Evolutionary conservation across 805 yeast species (phyloP).

Genomic region (Starmerella khaoyaiensis): DNA sequence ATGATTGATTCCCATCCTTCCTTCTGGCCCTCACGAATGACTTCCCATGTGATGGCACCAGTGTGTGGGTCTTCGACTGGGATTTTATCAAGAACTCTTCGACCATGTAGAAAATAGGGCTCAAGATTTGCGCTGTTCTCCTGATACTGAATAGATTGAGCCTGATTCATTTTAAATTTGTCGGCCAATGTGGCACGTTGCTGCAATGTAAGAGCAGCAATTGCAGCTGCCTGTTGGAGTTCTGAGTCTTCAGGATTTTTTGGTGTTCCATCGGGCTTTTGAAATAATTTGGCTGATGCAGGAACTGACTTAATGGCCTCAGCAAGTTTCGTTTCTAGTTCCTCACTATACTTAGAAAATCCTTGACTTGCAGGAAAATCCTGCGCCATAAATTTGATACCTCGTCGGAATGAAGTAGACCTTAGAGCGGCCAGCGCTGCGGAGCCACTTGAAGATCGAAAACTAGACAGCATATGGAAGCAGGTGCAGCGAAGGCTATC

Average conservation of each 20-base stretch:
- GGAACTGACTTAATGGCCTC: conserved; percentile 46
- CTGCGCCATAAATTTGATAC: conserved; percentile 21
- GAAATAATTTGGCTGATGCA: conserved; percentile 50
- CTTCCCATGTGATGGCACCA: conserved; percentile 67
- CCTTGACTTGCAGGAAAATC: conserved; percentile 27
- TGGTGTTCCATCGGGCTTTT: conserved; percentile 63
- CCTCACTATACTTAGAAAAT: conserved; percentile 35
- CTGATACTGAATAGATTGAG: conserved; percentile 41
- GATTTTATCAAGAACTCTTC: conserved; percentile 64
- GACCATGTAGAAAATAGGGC: conserved; percentile 40
- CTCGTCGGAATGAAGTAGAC: conserved; percentile 10
- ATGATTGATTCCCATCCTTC: conserved; percentile 79
- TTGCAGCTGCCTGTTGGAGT: conserved; percentile 55
- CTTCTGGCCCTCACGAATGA: conserved; percentile 58
- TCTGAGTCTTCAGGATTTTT: conserved; percentile 59
- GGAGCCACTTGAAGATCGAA: no score
- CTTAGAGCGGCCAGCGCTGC: conserved; percentile 1
- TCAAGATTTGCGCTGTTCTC: conserved; percentile 51
- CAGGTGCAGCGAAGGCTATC: no score
- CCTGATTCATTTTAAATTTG: conserved; percentile 37
- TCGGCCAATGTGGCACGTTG: conserved; percentile 43
- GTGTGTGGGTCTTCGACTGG: conserved; percentile 70
- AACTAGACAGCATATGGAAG: no score
- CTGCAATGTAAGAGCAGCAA: conserved; percentile 46
- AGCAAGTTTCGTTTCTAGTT: conserved; percentile 33